Conservation (phyloP, 1,284 basidiomycete species). For the Tetrapyrgos nigripes region DNA sequence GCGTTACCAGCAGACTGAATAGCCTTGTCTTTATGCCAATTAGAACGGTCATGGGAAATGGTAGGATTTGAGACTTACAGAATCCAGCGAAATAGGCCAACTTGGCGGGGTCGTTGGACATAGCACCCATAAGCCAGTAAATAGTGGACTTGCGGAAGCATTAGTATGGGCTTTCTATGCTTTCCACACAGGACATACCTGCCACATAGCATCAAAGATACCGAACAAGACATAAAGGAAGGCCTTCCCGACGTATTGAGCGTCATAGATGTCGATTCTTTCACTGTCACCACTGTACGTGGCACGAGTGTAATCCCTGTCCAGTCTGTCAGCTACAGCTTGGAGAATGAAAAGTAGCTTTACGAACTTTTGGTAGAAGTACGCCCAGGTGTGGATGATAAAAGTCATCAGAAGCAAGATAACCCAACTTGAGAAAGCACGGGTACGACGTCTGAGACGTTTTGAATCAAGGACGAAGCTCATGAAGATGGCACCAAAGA, state of each 20-base stretch:
- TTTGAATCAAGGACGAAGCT: slow-evolving; percentile 65
- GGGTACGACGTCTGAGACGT: slow-evolving; percentile 57
- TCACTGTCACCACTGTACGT: slow-evolving; percentile 41
- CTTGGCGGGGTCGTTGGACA: slow-evolving; percentile 64
- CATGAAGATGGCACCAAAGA: slow-evolving; percentile 67
- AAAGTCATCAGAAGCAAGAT: slow-evolving; percentile 67
- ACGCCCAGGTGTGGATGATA: slow-evolving; percentile 70
- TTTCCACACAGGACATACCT: too few relatives aligned
- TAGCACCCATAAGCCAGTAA: slow-evolving; percentile 66
- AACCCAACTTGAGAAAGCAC: slow-evolving; percentile 70
- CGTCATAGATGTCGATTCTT: slow-evolving; percentile 61
- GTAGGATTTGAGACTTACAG: slow-evolving; percentile 39
- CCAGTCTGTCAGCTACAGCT: slow-evolving; percentile 1
- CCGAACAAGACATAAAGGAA: slow-evolving; percentile 68
- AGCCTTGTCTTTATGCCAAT: slow-evolving; percentile 49
- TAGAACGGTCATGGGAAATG: background rate
- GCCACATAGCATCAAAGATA: slow-evolving; percentile 62
- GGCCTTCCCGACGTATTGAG: slow-evolving; percentile 55
- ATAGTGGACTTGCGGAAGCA: slow-evolving; percentile 51
- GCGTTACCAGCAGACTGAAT: slow-evolving; percentile 63
- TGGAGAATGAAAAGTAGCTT: background rate
- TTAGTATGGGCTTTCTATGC: too few relatives aligned
- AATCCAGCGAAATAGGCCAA: slow-evolving; percentile 61
- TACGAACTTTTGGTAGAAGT: slow-evolving; percentile 69
- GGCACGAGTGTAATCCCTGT: slow-evolving; percentile 65